A percentile compares a stretch with the other conserved stretches of the same genome.
These are phyloP conservation scores for Discostella stelligeroides DNA, from an alignment of 108 stramenopile genomes.

Conservation along the genomic window DNA sequence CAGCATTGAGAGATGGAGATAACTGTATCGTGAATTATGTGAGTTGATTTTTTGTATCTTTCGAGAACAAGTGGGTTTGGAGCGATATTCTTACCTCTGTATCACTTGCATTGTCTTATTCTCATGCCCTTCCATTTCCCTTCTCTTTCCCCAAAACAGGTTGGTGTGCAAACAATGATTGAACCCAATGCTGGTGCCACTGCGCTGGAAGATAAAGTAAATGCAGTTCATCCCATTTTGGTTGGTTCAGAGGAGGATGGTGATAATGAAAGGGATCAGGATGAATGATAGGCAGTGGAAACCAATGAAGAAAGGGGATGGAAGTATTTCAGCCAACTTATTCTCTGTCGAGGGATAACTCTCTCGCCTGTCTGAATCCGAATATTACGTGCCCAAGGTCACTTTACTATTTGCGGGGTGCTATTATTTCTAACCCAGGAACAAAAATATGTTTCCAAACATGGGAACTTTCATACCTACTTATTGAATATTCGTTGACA, in stretches of 20 bases:
- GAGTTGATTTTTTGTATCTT: slow-evolving; percentile 56
- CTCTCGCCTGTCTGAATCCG: too few relatives aligned
- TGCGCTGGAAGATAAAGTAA: slow-evolving; percentile 85
- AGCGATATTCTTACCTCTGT: slow-evolving; percentile 3
- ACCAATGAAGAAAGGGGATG: too few relatives aligned
- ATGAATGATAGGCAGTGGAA: neutral
- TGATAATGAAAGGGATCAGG: slow-evolving; percentile 23
- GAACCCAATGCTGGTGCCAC: slow-evolving; percentile 76
- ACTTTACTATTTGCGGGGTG: too few relatives aligned
- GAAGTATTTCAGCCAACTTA: too few relatives aligned
- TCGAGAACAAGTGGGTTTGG: neutral
- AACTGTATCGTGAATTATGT: slow-evolving; percentile 94
- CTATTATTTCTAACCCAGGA: too few relatives aligned
- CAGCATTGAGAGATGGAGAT: slow-evolving; percentile 90
- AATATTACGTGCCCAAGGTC: too few relatives aligned
- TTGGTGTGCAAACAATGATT: slow-evolving; percentile 89
- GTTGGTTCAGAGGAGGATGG: slow-evolving; percentile 22
- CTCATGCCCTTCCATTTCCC: too few relatives aligned
- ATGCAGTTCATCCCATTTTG: slow-evolving; percentile 69
- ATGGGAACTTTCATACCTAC: too few relatives aligned
- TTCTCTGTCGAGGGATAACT: too few relatives aligned
- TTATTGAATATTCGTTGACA: too few relatives aligned
- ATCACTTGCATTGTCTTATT: neutral
- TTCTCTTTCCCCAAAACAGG: slow-evolving; percentile 34
- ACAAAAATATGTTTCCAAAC: too few relatives aligned